phyloP scores from a whole-genome alignment of 164 flowering plant genomes.

The Vitis riparia region DNA sequence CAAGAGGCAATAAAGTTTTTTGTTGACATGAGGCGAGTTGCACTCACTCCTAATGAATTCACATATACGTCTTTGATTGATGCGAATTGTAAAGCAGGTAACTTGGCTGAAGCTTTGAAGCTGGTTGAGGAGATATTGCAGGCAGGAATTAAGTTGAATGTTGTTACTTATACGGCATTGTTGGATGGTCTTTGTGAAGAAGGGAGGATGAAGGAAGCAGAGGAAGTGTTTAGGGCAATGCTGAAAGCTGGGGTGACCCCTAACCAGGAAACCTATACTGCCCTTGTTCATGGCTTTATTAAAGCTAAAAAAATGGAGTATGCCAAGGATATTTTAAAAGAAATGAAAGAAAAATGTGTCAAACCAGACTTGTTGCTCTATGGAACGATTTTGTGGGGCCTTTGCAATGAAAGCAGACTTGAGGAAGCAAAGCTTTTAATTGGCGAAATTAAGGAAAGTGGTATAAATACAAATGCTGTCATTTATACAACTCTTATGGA shows the following conservation, averaged over 20 bases:
- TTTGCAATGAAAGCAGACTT: conserved; percentile 52
- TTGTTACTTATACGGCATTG: conserved; percentile 72
- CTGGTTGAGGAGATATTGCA: conserved; percentile 65
- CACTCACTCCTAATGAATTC: conserved; percentile 72
- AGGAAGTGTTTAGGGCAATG: conserved; percentile 54
- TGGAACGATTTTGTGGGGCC: conserved; percentile 76
- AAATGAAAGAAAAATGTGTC: conserved; percentile 51
- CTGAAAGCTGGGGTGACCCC: conserved; percentile 47
- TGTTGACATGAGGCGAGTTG: conserved; percentile 68
- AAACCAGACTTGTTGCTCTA: conserved; percentile 53
- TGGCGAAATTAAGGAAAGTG: conserved; percentile 51
- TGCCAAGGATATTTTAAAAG: conserved; percentile 42
- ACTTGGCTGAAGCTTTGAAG: conserved; percentile 54
- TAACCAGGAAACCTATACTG: conserved; percentile 57
- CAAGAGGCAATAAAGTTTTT: conserved; percentile 68
- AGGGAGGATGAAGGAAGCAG: conserved; percentile 64
- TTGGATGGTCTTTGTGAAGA: conserved; percentile 72
- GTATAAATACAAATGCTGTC: conserved; percentile 43
- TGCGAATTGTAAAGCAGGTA: conserved; percentile 69
- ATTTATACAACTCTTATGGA: conserved; percentile 69
- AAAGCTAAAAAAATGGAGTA: conserved; percentile 45
- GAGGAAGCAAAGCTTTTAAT: conserved; percentile 52
- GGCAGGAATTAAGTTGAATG: conserved; percentile 45
- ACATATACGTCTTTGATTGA: conserved; percentile 80
- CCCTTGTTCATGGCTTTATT: conserved; percentile 69